Conservation (phyloP, 192 early-diverging fungal species). For the Backusella psychrophila region DNA sequence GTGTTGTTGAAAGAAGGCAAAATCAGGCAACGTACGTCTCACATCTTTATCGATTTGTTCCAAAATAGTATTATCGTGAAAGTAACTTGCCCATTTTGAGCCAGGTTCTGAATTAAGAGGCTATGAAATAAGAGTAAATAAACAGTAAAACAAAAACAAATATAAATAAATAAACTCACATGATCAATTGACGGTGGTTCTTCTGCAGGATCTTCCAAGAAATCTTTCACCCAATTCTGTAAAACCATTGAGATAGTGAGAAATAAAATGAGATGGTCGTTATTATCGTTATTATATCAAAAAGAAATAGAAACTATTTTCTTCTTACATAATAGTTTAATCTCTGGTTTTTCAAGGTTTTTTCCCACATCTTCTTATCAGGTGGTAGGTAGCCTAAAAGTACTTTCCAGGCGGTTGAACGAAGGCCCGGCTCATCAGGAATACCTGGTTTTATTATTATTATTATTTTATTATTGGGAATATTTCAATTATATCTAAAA, state of each 20-base stretch:
- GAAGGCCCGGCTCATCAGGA: constrained; percentile 61
- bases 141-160: background rate
- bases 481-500: background rate
- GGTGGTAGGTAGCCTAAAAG: constrained; percentile 64
- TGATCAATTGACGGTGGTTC: constrained; percentile 40
- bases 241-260: background rate
- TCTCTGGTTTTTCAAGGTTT: constrained; percentile 44
- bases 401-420: constrained; percentile 69
- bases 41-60: constrained; percentile 80
- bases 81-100: constrained; percentile 51
- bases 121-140: background rate
- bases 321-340: constrained; percentile 57
- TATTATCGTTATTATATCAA: background rate
- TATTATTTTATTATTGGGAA: background rate
- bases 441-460: constrained; percentile 47
- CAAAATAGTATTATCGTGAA: constrained; percentile 54
- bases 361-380: constrained; percentile 59
- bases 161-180: constrained; percentile 21
- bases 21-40: constrained; percentile 67
- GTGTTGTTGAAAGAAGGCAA: constrained; percentile 69
- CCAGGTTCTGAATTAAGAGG: constrained; percentile 29
- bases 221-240: constrained; percentile 55
- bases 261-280: background rate
- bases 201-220: constrained; percentile 58
- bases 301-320: background rate